These are phyloP conservation scores for Microdochium paspali DNA, from an alignment of 2,329 filamentous ascomycete genomes.

Conservation along the genomic window DNA sequence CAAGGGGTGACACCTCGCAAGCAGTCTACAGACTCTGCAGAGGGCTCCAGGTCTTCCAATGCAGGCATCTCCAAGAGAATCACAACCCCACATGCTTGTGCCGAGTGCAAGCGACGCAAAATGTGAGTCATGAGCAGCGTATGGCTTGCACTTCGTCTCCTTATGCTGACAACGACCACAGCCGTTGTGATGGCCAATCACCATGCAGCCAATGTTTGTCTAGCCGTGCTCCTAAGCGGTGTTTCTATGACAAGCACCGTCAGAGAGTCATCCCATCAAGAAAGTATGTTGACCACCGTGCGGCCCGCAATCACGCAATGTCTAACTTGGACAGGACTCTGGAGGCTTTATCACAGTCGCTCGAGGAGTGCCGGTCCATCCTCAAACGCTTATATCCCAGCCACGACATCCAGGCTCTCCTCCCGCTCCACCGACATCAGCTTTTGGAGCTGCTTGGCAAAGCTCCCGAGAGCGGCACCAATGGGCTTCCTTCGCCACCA, in stretches of 20 bases:
- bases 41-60: conserved; percentile 19
- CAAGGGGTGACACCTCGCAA: conserved; percentile 44
- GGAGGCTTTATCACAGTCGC: conserved; percentile 52
- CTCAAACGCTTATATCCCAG: conserved; percentile 53
- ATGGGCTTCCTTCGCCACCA: conserved; percentile 42
- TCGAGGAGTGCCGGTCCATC: conserved; percentile 57
- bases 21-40: conserved; percentile 29
- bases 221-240: conserved; percentile 69
- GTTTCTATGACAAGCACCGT: conserved; percentile 73
- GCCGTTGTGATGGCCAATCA: conserved; percentile 69
- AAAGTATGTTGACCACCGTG: conserved; percentile 44
- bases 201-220: conserved; percentile 77
- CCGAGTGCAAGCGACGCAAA: conserved; percentile 62
- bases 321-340: conserved; percentile 33
- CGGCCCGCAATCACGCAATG: background rate
- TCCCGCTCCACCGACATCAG: conserved; percentile 47
- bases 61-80: conserved; percentile 20
- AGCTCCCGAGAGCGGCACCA: conserved; percentile 28
- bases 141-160: no score
- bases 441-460: conserved; percentile 47
- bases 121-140: conserved; percentile 47
- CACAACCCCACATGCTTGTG: conserved; percentile 29
- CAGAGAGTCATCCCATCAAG: conserved; percentile 68
- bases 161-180: conserved; percentile 19
- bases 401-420: conserved; percentile 40